Base-by-base conservation (phyloP, 2,329 filamentous ascomycete species). In the Simplicillium aogashimaense region DNA sequence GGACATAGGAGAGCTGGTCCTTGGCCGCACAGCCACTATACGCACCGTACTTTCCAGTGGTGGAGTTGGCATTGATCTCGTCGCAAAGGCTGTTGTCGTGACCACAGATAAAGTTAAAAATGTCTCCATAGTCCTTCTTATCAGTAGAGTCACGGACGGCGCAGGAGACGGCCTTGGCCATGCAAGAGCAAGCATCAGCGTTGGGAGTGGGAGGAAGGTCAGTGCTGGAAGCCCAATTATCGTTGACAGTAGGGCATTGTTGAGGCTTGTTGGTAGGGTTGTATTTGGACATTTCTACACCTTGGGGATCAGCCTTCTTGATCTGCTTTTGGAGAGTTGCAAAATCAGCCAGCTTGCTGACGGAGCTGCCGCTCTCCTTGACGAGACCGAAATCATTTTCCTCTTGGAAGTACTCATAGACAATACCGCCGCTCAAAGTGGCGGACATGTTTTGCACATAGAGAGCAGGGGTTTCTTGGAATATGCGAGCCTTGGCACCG, bases 381-480 rank as follows among this genome's bases (percentile, higher is more conserved):
- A 89, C 81, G 34, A 95, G 76, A 64, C 83, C 74, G 56, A 86
- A 98, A 59, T 95, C 70, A 69, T 97, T 97, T 33, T 56, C 66
- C 62, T 95, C 89, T 69, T 95, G 74, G 69, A 88, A 90, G 72
- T 92, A 98, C 86, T 95, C 94, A 76, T 97, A 98, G 58, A 97
- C 88, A 50, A 98, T 95, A 64, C 90, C 92, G 52, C 92, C 92
- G 41, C 86, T 94, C 78, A 92, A 90, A 56, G 95, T 86, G 9
- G 65, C 63, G 17, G 79, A 84, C 92, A 98, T 98, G 45, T 88
- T 59, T 43, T 71, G 58, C 39, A 82, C 79, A 65, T 85, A 98
- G 9, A 98, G 78, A 40, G 84, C 82, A 36, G 67, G 70, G 33
- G 94, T 89, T 61, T 98, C 94, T 45, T 84, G 77, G 67, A 94